A percentile compares a stretch with the other conserved stretches of the same genome.
Conservation (phyloP, 2,329 filamentous ascomycete species). For the Tolypocladium nubicola region DNA sequence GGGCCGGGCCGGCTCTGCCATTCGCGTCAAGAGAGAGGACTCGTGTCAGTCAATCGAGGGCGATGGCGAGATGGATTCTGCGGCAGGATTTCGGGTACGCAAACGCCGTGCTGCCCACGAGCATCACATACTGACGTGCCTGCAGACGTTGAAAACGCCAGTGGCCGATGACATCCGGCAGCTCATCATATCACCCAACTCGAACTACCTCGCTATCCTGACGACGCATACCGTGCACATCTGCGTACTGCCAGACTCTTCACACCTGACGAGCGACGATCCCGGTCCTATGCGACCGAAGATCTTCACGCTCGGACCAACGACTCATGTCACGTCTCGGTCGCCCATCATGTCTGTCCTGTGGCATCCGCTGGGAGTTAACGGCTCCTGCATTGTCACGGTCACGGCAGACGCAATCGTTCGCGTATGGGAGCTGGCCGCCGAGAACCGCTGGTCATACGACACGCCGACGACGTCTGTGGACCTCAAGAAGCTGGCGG, state of each 20-base stretch:
- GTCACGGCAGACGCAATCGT: constrained; percentile 82
- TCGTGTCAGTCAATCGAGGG: constrained; percentile 26
- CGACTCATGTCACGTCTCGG: constrained; percentile 80
- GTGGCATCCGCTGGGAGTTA: constrained; percentile 87
- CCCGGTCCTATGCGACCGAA: constrained; percentile 63
- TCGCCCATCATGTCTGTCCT: constrained; percentile 69
- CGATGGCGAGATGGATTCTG: constrained; percentile 14
- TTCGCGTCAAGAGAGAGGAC: constrained; percentile 38
- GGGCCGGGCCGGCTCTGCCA: constrained; percentile 18
- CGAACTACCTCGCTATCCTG: constrained; percentile 72
- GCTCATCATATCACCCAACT: constrained; percentile 72
- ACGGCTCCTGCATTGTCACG: constrained; percentile 74
- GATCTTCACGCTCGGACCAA: constrained; percentile 85
- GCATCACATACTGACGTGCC: constrained; percentile 1
- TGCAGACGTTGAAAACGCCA: constrained; percentile 63
- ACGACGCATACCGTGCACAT: constrained; percentile 85
- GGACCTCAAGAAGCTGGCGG: constrained; percentile 79
- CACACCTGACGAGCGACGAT: constrained; percentile 63
- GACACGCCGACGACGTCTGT: constrained; percentile 74
- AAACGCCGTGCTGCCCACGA: neutral
- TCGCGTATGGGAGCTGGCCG: constrained; percentile 80
- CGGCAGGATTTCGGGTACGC: constrained; percentile 23
- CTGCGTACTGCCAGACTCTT: constrained; percentile 70
- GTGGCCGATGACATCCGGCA: constrained; percentile 77
- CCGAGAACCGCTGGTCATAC: constrained; percentile 78